Evolutionary conservation across 2,329 filamentous ascomycete genomes (phyloP).

Genomic region (Rachicladosporium sp.): DNA sequence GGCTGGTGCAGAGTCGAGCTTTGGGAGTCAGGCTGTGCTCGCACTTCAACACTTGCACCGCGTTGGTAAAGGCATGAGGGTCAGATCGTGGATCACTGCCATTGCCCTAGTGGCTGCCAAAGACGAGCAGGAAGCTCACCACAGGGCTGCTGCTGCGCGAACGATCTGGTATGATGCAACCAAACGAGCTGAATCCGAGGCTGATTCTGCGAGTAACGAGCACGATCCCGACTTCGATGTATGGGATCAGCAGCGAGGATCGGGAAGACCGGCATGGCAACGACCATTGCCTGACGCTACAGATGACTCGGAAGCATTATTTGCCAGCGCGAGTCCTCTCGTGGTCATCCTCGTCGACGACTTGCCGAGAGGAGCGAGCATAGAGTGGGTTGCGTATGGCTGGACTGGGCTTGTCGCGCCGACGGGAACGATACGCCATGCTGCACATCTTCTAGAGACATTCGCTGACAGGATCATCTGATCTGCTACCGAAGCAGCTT

Average conservation of each 20-base stretch:
- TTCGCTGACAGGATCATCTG: not conserved
- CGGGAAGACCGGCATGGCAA: conserved; percentile 7
- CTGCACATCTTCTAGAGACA: conserved; percentile 2
- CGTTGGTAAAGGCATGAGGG: conserved; percentile 58
- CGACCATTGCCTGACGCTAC: conserved; percentile 22
- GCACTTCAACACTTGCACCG: conserved; percentile 84
- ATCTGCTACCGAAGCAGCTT: too few species aligned
- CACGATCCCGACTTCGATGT: conserved; percentile 45
- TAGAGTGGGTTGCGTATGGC: conserved; percentile 56
- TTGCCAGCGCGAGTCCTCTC: conserved; percentile 44
- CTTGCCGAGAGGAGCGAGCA: conserved; percentile 58
- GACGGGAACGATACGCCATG: not conserved
- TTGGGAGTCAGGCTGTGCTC: conserved; percentile 49
- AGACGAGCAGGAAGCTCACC: conserved; percentile 11
- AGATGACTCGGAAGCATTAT: conserved; percentile 10
- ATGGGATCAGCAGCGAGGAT: conserved; percentile 50
- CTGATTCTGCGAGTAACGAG: conserved; percentile 36
- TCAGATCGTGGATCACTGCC: conserved; percentile 62
- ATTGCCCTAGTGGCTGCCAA: conserved; percentile 58
- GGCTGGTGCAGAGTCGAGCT: conserved; percentile 1
- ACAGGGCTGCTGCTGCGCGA: conserved; percentile 24
- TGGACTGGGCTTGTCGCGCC: not conserved
- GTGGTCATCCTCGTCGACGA: conserved; percentile 65
- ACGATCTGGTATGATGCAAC: conserved; percentile 3
- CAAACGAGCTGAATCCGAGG: conserved; percentile 13